Evolutionary conservation across 495 filamentous ascomycete genomes (phyloP).

Genomic region (Thermochaetoides thermophila): DNA sequence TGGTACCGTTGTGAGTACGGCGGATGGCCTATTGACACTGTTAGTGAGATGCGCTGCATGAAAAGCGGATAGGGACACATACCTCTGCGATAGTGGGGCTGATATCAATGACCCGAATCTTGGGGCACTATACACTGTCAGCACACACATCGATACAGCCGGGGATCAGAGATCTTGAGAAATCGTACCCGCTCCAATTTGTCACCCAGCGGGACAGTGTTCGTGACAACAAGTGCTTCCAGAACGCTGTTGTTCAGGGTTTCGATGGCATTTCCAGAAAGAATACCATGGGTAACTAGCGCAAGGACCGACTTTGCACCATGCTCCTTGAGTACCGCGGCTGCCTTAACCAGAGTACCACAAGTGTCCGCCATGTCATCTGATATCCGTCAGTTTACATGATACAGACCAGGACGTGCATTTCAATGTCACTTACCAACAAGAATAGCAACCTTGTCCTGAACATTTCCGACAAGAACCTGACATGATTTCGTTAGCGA

Average conservation of each 20-base stretch:
- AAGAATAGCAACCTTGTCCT: slow-evolving; percentile 41
- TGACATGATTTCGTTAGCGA: slow-evolving; percentile 12
- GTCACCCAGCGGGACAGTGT: slow-evolving; percentile 82
- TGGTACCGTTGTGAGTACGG: slow-evolving; percentile 84
- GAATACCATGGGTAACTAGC: slow-evolving; percentile 90
- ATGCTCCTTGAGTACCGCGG: slow-evolving; percentile 78
- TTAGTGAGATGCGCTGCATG: slow-evolving; percentile 26
- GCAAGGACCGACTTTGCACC: slow-evolving; percentile 79
- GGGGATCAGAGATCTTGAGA: too few species aligned
- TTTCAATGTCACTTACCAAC: slow-evolving; percentile 17
- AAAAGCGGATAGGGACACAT: slow-evolving; percentile 9
- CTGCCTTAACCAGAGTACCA: slow-evolving; percentile 81
- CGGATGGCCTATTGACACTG: slow-evolving; percentile 41
- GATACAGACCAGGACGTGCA: not conserved
- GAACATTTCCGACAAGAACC: slow-evolving; percentile 68
- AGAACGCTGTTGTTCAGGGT: slow-evolving; percentile 73
- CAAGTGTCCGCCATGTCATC: slow-evolving; percentile 90
- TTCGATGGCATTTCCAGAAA: slow-evolving; percentile 83
- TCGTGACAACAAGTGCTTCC: slow-evolving; percentile 76
- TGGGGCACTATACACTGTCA: slow-evolving; percentile 50
- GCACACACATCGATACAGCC: too few species aligned
- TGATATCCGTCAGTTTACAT: slow-evolving; percentile 1
- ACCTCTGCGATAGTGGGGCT: slow-evolving; percentile 58
- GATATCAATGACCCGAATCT: slow-evolving; percentile 83
- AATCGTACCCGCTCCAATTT: slow-evolving; percentile 40